Evolutionary conservation across 169 alveolate genomes (phyloP), one percentile per base, ranked within the genome.

Genomic region (Theileria sp.): DNA sequence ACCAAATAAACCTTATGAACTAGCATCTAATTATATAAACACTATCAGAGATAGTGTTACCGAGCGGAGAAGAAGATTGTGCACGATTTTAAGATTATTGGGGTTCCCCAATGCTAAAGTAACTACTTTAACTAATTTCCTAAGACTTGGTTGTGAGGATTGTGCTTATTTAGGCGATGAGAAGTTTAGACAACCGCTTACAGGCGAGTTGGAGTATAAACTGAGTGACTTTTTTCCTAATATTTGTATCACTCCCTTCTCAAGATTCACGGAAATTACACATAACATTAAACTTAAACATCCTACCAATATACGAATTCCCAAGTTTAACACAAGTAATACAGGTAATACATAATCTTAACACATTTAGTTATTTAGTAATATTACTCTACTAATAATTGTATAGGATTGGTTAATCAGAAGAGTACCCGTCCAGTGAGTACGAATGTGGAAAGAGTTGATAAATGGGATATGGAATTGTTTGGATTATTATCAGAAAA

Each of bases 201-300:
- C 92, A 54, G 82, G 86, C 25, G 74, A 81, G 34, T 34, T 83
- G 49, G 66, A 86, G 23, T 98, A 95, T 83, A 80, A 88, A 65
- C 85, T 95, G 32, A 58, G 67, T 58, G n/a, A 58, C 26, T 25
- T 58, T 9, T 58, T 58, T 8, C 67, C 67, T 15, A 25, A 58
- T 8, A 58, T 58, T 58, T 58, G 67, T 58, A 93, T 95, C 25
- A 95, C 93, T 86, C 96, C 96, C 6, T 98, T 95, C 82, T 96
- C 97, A 28, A 80, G 99, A 72, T 96, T 95, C 78, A 87, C 94
- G 6, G 92, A 96, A 8, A 79, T 96, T 34, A 93, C 98, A 28
- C 75, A 89, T 75, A 94, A 94, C 77, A 95, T 96, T 26, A 77
- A 44, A 44, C 54, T 44, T 44, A 44, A 44, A 44, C 12, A 44